Evolutionary conservation across 129 eudicot genomes (phyloP).

Genomic region (Artemisia annua): DNA sequence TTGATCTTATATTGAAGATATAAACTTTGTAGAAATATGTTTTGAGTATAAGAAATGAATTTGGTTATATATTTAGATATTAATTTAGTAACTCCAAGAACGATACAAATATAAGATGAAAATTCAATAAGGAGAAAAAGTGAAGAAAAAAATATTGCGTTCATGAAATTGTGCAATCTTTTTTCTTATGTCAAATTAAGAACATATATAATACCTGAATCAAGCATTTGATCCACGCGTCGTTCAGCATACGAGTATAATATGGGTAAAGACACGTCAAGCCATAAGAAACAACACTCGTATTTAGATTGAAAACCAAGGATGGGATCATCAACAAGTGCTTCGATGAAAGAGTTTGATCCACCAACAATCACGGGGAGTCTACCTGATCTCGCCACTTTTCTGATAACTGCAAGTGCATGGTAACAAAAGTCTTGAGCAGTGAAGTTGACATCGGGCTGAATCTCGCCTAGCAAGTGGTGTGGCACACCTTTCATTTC

Average conservation of each 20-base stretch:
- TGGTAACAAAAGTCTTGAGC: neutral
- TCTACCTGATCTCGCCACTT: neutral
- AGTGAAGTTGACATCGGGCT: neutral
- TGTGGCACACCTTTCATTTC: neutral
- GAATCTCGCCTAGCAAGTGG: neutral
- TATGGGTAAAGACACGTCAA: neutral
- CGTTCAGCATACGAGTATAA: neutral
- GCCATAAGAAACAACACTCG: neutral
- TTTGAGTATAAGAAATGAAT: too few relatives aligned
- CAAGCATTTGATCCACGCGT: neutral
- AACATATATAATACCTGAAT: neutral
- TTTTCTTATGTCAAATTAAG: too few relatives aligned
- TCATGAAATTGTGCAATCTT: too few relatives aligned
- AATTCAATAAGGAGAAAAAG: too few relatives aligned
- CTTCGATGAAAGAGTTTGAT: conserved; percentile 3
- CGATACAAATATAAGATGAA: too few relatives aligned
- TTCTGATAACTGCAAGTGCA: neutral
- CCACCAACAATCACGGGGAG: conserved; percentile 3
- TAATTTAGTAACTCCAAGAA: too few relatives aligned
- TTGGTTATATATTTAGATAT: too few relatives aligned
- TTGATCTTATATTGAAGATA: too few relatives aligned
- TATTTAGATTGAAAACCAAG: neutral
- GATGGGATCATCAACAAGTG: neutral
- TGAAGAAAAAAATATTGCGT: too few relatives aligned
- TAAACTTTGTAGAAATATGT: too few relatives aligned